Base-by-base conservation (phyloP, 2,329 filamentous ascomycete species). In the Aspergillus spinulosporus region DNA sequence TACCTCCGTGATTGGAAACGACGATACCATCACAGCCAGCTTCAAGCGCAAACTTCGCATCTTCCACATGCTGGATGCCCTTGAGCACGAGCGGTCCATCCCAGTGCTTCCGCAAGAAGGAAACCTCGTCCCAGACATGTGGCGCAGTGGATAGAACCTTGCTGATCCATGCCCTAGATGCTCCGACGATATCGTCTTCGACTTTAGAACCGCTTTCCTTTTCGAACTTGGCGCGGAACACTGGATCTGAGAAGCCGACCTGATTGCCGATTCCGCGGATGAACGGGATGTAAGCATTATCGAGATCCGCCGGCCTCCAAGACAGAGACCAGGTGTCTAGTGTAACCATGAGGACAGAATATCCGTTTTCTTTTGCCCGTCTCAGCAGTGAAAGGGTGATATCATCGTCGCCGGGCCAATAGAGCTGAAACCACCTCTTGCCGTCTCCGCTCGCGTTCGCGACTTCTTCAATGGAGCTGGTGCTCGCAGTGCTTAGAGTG, bases 381-480 rank as follows among this genome's bases (percentile, higher is more conserved):
- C 72, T 67, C 3, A 91, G 77, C 12, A 91, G 73, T 1, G 83
- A 88, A 0, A 80, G 74, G 0, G 88, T 90, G 54, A 90, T 76
- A 2, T 86, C 82, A 51, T 90, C 81, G 53, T 84, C 81, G 15
- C 79, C 73, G 0, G 88, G 88, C 86, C 87, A 90, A 74, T 92
- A 92, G 0, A 92, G 80, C 67, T 92, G 88, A 68, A 82, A 92
- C 86, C 87, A 92, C 8, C 86, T 76, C 32, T 80, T 76, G 0
- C 83, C 83, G 4, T 81, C 72, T 0, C 81, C 81, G 49, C 80
- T 84, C 0, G 84, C 84, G 5, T 76, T 66, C 0, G 84, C 86
- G 0, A 89, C 81, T 49, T 90, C 82, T 67, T 90, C 87, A 56
- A 90, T 87, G 0, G 81, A 81, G 32, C 80, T 78, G 2, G 81